phyloP scores from a whole-genome alignment of 345 rosid genomes.

The Sisymbrium irio region DNA sequence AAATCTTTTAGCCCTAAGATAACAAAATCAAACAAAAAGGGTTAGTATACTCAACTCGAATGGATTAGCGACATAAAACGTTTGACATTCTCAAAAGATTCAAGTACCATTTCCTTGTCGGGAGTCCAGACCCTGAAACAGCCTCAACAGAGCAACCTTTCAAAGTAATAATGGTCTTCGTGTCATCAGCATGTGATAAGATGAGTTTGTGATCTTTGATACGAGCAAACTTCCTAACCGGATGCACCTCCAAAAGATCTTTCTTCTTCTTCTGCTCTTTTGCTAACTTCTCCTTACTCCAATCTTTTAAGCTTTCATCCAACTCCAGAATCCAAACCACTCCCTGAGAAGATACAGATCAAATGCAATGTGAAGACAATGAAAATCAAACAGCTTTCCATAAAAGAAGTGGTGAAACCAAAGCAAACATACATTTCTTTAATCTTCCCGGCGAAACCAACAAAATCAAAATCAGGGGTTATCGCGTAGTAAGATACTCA shows the following conservation, averaged over 20 bases:
- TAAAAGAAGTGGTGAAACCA: neutral
- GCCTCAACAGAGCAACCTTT: constrained; percentile 69
- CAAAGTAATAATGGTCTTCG: constrained; percentile 39
- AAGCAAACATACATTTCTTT: neutral
- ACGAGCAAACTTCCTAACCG: constrained; percentile 56
- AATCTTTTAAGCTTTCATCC: constrained; percentile 47
- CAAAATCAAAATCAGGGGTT: neutral
- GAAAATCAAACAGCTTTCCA: neutral
- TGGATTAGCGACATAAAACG: neutral
- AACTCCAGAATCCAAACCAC: constrained; percentile 76
- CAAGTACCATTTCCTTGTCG: constrained; percentile 79
- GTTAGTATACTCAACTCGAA: neutral
- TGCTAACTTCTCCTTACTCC: constrained; percentile 41
- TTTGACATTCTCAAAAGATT: neutral
- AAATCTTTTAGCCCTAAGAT: constrained; percentile 78
- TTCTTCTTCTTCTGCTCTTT: constrained; percentile 65
- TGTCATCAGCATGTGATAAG: constrained; percentile 52
- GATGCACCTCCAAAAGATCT: constrained; percentile 64
- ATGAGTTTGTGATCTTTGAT: constrained; percentile 58
- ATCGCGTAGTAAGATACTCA: neutral
- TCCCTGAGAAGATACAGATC: constrained; percentile 50
- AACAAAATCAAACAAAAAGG: constrained; percentile 11
- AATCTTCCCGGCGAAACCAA: neutral
- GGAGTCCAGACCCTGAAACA: constrained; percentile 66
- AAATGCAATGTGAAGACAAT: neutral